Percentiles rank a stretch among this genome's conserved stretches.
These are phyloP conservation scores for Ustilago sp. DNA, from an alignment of 1,284 basidiomycete species.

Conservation along the genomic window DNA sequence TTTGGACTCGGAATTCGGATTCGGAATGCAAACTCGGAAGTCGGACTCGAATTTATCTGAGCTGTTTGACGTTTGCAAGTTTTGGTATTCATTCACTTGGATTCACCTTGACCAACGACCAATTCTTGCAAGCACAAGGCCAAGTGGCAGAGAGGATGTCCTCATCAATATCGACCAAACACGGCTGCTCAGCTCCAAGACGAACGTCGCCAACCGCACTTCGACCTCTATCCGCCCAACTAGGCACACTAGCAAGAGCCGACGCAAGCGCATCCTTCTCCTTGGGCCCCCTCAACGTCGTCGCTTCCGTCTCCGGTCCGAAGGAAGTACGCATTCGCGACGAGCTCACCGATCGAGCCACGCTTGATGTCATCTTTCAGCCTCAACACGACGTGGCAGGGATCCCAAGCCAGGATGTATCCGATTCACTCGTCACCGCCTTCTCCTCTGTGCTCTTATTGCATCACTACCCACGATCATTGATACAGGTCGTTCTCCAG, in stretches of 20 bases:
- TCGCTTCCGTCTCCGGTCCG: constrained; percentile 72
- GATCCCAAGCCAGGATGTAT: constrained; percentile 40
- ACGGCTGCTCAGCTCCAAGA: not conserved
- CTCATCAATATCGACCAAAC: not conserved
- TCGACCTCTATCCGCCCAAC: constrained; percentile 33
- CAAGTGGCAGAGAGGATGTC: not conserved
- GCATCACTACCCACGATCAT: constrained; percentile 72
- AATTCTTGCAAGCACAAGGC: not conserved
- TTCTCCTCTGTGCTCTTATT: constrained; percentile 70
- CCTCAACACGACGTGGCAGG: constrained; percentile 72
- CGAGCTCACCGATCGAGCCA: constrained; percentile 72
- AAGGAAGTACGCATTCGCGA: constrained; percentile 73
- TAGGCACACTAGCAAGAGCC: constrained; percentile 41
- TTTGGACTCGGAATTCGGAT: constrained; percentile 11
- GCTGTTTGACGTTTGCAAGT: not conserved
- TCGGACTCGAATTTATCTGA: not conserved
- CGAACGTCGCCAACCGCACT: constrained; percentile 37
- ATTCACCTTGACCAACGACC: not conserved
- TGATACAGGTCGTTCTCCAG: constrained; percentile 78
- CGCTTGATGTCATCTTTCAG: constrained; percentile 72
- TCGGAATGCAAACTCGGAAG: not conserved
- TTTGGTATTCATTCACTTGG: not conserved
- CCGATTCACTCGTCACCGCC: constrained; percentile 25
- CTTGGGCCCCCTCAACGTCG: constrained; percentile 46
- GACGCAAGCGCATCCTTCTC: constrained; percentile 60